Conservation (phyloP, 2,329 filamentous ascomycete species). For the Paecilomyces fulvus region DNA sequence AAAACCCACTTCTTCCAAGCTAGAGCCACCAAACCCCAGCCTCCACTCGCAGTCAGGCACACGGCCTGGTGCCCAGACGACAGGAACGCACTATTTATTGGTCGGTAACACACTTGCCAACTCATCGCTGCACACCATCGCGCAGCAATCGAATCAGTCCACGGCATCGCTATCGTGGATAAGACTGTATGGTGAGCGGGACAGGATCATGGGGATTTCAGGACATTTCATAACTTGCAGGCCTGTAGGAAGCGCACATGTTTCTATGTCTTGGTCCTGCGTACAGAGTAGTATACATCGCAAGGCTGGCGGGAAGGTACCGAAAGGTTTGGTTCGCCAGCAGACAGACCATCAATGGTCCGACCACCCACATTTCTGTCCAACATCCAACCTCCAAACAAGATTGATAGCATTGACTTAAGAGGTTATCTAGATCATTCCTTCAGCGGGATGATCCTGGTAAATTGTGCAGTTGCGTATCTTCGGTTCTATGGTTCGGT, state of each 20-base stretch:
- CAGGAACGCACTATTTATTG: slow-evolving; percentile 3
- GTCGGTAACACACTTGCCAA: slow-evolving; percentile 10
- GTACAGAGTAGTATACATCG: not conserved
- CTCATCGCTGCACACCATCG: slow-evolving; percentile 11
- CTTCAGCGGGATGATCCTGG: not conserved
- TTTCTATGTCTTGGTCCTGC: not conserved
- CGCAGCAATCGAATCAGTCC: slow-evolving; percentile 1
- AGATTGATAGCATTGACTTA: not conserved
- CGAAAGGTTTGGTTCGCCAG: not conserved
- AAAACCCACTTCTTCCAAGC: not conserved
- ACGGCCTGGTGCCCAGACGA: slow-evolving; percentile 4
- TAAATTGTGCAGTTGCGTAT: not conserved
- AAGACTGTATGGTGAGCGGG: not conserved
- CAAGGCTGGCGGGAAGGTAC: not conserved
- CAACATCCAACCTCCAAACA: not conserved
- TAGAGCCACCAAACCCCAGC: not conserved
- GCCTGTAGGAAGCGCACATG: not conserved
- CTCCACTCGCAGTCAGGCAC: not conserved
- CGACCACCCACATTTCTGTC: not conserved
- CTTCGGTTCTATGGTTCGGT: not conserved
- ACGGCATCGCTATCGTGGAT: not conserved
- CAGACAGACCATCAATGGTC: not conserved
- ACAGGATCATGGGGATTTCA: not conserved
- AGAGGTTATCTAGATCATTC: not conserved
- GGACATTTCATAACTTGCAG: not conserved